Conservation (phyloP, 2,329 filamentous ascomycete genomes). For the Hypoxylon sp. region DNA sequence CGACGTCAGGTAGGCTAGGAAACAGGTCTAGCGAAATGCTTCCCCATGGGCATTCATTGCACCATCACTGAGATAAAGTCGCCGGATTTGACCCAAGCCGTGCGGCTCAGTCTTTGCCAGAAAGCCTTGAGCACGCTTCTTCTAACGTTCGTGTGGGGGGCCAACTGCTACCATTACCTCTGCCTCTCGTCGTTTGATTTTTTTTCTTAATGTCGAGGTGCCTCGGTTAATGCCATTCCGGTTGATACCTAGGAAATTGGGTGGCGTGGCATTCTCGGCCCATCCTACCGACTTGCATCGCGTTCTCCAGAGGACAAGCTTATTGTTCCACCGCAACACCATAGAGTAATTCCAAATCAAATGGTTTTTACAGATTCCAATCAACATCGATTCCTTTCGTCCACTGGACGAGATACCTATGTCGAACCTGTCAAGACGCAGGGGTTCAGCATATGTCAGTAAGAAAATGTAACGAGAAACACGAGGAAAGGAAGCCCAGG, state of each 20-base stretch:
- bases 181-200: background rate
- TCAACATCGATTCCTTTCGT: background rate
- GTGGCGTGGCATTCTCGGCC: background rate
- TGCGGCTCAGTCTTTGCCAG: background rate
- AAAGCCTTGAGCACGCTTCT: background rate
- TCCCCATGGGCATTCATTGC: background rate
- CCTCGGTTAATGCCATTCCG: background rate
- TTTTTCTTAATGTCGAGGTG: background rate
- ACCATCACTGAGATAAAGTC: background rate
- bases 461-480: background rate
- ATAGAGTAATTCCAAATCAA: conserved; percentile 1
- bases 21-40: background rate
- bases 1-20: conserved; percentile 13
- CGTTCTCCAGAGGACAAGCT: background rate
- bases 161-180: background rate
- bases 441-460: background rate
- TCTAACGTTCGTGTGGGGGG: background rate
- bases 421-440: background rate
- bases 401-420: background rate
- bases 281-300: background rate
- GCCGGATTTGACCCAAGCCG: background rate
- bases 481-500: background rate
- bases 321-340: background rate
- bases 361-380: conserved; percentile 14
- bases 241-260: conserved; percentile 6